phyloP scores from a whole-genome alignment of 2,329 filamentous ascomycete species.

The Botrytis sinoallii region DNA sequence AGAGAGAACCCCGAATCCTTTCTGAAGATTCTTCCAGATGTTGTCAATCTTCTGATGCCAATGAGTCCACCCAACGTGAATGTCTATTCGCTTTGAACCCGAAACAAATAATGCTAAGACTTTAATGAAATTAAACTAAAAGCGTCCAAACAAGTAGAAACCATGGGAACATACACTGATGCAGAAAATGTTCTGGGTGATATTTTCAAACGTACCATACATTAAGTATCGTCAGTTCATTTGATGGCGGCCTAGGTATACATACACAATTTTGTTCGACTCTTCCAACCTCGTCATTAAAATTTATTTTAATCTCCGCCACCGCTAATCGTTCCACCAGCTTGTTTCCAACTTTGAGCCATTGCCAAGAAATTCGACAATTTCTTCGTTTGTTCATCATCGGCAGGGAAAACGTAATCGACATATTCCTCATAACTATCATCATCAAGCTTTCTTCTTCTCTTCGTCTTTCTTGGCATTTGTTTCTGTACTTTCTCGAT shows the following conservation, averaged over 20 bases:
- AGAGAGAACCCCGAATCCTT: background rate
- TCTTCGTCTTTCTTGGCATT: constrained; percentile 93
- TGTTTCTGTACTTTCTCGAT: constrained; percentile 82
- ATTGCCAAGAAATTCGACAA: constrained; percentile 79
- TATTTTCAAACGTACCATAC: background rate
- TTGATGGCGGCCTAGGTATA: background rate
- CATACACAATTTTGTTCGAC: background rate
- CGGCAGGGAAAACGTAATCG: constrained; percentile 95
- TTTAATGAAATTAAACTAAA: background rate
- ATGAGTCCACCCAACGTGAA: background rate
- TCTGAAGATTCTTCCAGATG: background rate
- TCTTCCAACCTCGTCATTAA: background rate
- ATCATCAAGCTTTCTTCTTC: constrained; percentile 85
- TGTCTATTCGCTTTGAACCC: too few species aligned
- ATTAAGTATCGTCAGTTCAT: background rate
- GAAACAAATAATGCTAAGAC: background rate
- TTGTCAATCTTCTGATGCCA: background rate
- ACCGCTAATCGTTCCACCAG: constrained; percentile 31
- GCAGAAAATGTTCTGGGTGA: background rate
- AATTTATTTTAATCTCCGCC: constrained; percentile 3
- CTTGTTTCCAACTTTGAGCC: constrained; percentile 68
- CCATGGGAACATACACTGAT: background rate
- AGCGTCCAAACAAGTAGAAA: background rate
- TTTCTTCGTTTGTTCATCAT: constrained; percentile 82
- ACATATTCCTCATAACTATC: constrained; percentile 95